These are phyloP conservation scores for Penicillium verrucosum DNA, from an alignment of 2,329 filamentous ascomycete genomes.

Conservation along the genomic window DNA sequence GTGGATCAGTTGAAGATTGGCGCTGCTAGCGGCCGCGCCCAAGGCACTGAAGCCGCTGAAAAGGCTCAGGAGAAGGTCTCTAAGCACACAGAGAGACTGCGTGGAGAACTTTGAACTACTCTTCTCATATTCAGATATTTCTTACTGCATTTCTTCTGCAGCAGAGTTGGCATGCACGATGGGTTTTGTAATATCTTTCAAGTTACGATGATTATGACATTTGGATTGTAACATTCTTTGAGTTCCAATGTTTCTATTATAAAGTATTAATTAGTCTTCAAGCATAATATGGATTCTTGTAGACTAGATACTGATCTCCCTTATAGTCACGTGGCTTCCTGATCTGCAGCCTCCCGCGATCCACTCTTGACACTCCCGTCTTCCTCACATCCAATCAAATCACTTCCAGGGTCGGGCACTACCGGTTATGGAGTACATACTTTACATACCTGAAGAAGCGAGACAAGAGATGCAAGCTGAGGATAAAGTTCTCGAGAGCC, in stretches of 20 bases:
- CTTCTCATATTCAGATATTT: not conserved
- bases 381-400: not conserved
- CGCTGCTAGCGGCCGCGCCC: slow-evolving; percentile 45
- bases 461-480: no score
- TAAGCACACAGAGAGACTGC: slow-evolving; percentile 48
- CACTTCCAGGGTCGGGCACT: not conserved
- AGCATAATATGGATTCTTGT: no score
- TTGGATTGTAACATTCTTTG: not conserved
- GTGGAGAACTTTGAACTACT: slow-evolving; percentile 30
- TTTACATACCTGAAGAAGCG: not conserved
- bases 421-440: no score
- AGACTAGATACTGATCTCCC: no score
- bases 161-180: not conserved
- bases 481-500: no score
- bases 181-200: slow-evolving; percentile 3
- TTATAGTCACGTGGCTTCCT: not conserved
- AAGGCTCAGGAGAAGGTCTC: slow-evolving; percentile 44
- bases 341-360: not conserved
- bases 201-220: slow-evolving; percentile 23
- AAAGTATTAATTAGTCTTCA: no score
- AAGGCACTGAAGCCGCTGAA: slow-evolving; percentile 50
- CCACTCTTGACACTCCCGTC: not conserved
- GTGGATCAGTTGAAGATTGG: slow-evolving; percentile 50
- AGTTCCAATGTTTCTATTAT: no score
- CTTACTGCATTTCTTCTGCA: not conserved